phyloP scores from a whole-genome alignment of 164 flowering plant genomes.

The Vitis rupestris region DNA sequence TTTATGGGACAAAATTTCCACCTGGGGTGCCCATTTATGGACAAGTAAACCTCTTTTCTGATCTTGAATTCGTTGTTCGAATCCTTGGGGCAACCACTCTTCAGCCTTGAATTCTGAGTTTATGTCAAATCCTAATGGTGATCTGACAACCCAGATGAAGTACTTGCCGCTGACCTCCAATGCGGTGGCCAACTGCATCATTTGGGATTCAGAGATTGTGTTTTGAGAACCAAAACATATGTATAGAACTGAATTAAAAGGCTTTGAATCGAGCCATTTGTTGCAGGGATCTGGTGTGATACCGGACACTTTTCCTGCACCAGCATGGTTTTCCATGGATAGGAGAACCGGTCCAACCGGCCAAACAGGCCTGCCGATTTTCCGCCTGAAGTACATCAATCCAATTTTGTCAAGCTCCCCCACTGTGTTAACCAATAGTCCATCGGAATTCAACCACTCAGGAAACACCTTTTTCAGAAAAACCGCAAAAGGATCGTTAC shows the following conservation, averaged over 20 bases:
- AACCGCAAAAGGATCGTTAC: conserved; percentile 30
- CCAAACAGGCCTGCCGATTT: conserved; percentile 31
- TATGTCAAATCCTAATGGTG: conserved; percentile 35
- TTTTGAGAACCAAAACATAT: conserved; percentile 59
- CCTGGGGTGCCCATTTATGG: conserved; percentile 52
- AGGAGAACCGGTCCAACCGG: conserved; percentile 42
- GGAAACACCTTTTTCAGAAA: conserved; percentile 21
- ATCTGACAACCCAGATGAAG: conserved; percentile 47
- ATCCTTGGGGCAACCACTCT: conserved; percentile 43
- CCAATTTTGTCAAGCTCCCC: conserved; percentile 49
- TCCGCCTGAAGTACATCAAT: conserved; percentile 29
- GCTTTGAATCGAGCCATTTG: conserved; percentile 47
- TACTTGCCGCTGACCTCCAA: conserved; percentile 40
- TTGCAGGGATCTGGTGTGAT: conserved; percentile 13
- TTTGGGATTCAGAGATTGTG: conserved; percentile 44
- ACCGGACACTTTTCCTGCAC: conserved; percentile 13
- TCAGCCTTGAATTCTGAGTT: conserved; percentile 9
- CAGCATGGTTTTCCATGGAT: conserved; percentile 6
- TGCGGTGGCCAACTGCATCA: conserved; percentile 53
- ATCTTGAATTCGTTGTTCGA: conserved; percentile 20
- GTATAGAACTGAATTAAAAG: conserved; percentile 46
- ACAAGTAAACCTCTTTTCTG: conserved; percentile 36
- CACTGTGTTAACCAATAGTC: conserved; percentile 47
- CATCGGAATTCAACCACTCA: conserved; percentile 32
- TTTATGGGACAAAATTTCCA: conserved; percentile 40